phyloP scores from a whole-genome alignment of 176 grass and related monocot genomes.

The Bothriochloa decipiens region DNA sequence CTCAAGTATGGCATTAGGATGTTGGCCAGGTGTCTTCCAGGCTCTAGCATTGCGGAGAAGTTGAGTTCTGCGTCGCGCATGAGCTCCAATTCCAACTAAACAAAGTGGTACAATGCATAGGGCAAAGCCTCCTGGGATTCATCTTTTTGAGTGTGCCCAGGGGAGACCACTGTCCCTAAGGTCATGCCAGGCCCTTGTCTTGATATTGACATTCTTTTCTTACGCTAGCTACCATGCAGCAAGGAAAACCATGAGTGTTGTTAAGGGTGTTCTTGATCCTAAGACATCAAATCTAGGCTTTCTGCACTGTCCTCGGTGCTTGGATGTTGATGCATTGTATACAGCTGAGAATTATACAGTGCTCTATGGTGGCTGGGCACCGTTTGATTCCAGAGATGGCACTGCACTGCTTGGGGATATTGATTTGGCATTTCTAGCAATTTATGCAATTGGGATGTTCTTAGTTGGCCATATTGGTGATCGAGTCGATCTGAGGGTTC shows the following conservation, averaged over 20 bases:
- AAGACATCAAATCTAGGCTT: constrained; percentile 35
- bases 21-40: neutral
- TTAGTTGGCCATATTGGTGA: constrained; percentile 66
- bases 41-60: neutral
- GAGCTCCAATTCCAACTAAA: neutral
- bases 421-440: constrained; percentile 55
- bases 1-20: constrained; percentile 13
- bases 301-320: constrained; percentile 36
- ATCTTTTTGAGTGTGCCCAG: constrained; percentile 44
- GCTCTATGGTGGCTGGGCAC: constrained; percentile 53
- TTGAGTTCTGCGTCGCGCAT: neutral
- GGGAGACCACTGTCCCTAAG: constrained; percentile 42
- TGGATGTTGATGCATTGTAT: constrained; percentile 23
- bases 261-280: constrained; percentile 64
- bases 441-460: constrained; percentile 64
- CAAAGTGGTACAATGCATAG: constrained; percentile 22
- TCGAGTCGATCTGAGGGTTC: constrained; percentile 54
- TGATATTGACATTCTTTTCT: constrained; percentile 55
- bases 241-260: constrained; percentile 61
- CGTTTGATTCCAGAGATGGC: constrained; percentile 51
- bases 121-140: constrained; percentile 50
- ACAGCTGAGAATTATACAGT: neutral
- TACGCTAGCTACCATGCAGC: constrained; percentile 65
- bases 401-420: constrained; percentile 64
- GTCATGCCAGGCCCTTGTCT: constrained; percentile 53